Conservation (phyloP, 1,284 basidiomycete species). For the Tilletia indica region DNA sequence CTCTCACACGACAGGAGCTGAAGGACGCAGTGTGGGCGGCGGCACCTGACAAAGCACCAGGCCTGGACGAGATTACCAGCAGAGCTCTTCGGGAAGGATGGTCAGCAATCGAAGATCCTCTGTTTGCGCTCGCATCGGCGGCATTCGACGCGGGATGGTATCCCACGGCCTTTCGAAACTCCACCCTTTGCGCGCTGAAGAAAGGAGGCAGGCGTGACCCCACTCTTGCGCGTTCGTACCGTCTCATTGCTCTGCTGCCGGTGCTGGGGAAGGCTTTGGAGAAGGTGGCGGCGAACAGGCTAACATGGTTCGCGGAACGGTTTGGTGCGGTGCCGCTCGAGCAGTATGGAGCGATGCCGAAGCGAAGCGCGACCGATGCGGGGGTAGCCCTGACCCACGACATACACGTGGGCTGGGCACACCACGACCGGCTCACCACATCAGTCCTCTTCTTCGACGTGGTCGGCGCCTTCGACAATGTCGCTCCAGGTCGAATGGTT, state of each 20-base stretch:
- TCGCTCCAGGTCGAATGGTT: neutral
- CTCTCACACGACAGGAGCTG: neutral
- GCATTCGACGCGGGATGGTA: too few relatives aligned
- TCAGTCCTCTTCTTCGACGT: neutral
- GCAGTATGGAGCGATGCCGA: neutral
- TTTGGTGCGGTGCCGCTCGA: too few relatives aligned
- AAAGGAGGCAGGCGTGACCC: neutral
- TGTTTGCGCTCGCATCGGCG: too few relatives aligned
- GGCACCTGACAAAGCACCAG: neutral
- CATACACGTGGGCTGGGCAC: neutral
- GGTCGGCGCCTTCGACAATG: neutral
- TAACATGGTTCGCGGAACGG: neutral
- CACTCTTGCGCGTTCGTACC: neutral
- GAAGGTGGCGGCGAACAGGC: neutral
- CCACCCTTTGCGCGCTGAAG: neutral
- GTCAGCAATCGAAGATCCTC: neutral
- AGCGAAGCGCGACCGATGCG: too few relatives aligned
- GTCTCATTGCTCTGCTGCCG: neutral
- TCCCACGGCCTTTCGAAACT: too few relatives aligned
- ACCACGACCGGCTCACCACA: neutral
- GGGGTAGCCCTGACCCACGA: neutral
- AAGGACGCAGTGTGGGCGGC: neutral
- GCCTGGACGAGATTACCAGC: neutral
- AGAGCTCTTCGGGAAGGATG: neutral
- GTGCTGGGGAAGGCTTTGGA: neutral